phyloP scores from a whole-genome alignment of 2,329 filamentous ascomycete species.

The Colletotrichum kahawae region DNA sequence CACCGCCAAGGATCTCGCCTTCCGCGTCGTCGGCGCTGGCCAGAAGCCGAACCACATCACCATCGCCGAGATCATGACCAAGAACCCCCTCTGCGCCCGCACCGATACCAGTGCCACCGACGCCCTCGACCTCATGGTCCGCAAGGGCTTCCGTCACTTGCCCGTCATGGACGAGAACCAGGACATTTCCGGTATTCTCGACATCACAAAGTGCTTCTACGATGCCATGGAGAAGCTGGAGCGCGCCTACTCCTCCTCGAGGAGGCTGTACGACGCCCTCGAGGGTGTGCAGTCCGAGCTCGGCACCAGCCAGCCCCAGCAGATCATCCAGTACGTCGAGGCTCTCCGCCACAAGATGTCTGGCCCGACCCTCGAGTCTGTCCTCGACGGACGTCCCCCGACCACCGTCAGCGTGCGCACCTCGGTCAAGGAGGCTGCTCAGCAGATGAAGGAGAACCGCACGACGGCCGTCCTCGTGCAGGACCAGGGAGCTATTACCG shows the following conservation, averaged over 20 bases:
- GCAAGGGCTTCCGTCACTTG: conserved; percentile 96
- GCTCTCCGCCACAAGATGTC: conserved; percentile 97
- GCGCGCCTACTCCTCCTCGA: conserved; percentile 95
- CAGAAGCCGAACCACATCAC: conserved; percentile 89
- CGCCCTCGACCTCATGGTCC: conserved; percentile 95
- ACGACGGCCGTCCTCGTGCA: conserved; percentile 96
- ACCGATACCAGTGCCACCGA: conserved; percentile 98
- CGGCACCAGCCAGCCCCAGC: conserved; percentile 93
- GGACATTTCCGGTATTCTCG: conserved; percentile 95
- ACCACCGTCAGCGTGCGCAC: conserved; percentile 95
- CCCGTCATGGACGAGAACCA: conserved; percentile 99
- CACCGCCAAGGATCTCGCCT: conserved; percentile 97
- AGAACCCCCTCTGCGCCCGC: conserved; percentile 95
- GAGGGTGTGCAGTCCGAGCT: conserved; percentile 98
- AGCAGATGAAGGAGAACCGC: conserved; percentile 98
- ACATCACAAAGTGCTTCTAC: conserved; percentile 99
- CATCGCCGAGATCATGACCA: conserved; percentile 99
- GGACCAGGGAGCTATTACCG: conserved; percentile 95
- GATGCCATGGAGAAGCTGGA: conserved; percentile 99
- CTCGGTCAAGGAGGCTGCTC: conserved; percentile 93
- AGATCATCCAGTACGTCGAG: conserved; percentile 99
- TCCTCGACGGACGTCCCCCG: conserved; percentile 88
- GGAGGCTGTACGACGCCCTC: conserved; percentile 95
- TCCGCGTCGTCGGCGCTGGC: conserved; percentile 91
- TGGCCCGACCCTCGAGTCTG: conserved; percentile 92